Evolutionary conservation across 768 basidiomycete species (phyloP), one percentile per base, ranked within the genome.

Genomic region (Serendipita sp.): DNA sequence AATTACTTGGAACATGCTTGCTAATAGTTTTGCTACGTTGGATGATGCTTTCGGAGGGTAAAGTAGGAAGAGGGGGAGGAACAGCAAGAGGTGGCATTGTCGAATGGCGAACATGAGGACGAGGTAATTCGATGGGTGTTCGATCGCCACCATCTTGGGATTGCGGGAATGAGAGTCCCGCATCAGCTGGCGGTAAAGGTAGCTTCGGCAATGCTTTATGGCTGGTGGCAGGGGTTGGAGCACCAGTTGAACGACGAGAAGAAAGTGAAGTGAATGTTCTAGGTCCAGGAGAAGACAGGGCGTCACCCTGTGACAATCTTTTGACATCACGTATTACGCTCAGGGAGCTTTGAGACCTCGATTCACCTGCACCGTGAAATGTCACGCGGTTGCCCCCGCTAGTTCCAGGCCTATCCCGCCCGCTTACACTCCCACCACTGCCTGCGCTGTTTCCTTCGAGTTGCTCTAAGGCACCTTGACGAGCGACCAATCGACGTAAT

Each of bases 181-280:
- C 55, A 60, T 10, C 55, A 34, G 55, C 23, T 11, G 23, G 23
- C 11, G 55, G 55, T 27, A 60, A 5, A 36, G 55, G 55, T 4
- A 60, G 33, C 10, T 36, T 16, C 23, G 55, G 55, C 16, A 60
- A 34, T n/a, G 55, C 55, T 34, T 60, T 60, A 16, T 29, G 34
- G 27, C 55, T 36, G 8, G 33, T 60, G 4, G 55, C 55, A 1
- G 55, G 55, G 8, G 55, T 60, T n/a, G 27, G 55, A 27, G 27
- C 55, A 5, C 55, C 55, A 8, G 55, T 60, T 10, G 55, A 60
- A 6, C 55, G 18, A 36, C 55, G 55, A 4, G 55, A 60, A n/a
- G 55, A 60, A n/a, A 60, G 55, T n/a, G 55, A 60, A n/a, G 55
- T 60, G 34, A 60, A 60, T 10, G 55, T 60, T 29, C 55, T 23